Evolutionary conservation across 306 rosid genomes (phyloP), one percentile per base, ranked within the genome.

Genomic region (Fragaria iinumae): DNA sequence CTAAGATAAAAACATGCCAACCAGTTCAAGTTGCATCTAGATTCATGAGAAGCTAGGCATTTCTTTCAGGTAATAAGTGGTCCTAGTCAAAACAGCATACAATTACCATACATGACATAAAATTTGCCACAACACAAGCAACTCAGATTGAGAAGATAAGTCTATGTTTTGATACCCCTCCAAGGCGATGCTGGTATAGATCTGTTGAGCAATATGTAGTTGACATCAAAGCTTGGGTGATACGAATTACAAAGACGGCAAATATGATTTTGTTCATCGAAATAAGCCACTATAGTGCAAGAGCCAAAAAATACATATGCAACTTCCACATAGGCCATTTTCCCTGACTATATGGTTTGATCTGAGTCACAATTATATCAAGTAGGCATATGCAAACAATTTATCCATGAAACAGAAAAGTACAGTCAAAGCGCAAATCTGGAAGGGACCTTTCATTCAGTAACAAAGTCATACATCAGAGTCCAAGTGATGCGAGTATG

Each of bases 201-300:
- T 94, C 93, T 79, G 89, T 90, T 85, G 92, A 85, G 75, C 90
- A 84, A 73, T 92, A 84, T 39, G 97, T 93, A 41, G 90, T 94
- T 79, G 95, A 94, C 98, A 94, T 92, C 92, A 94, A 83, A 73
- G 81, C 72, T 86, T 67, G 96, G 98, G 87, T 92, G 75, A 50
- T 88, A 92, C 38, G 98, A 94, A 64, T 76, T 85, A 87, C 90
- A 94, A 79, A 94, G 93, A 67, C 97, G 88, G 95, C 90, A 84
- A 83, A 25, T 11, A 53, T 13, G 25, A 21, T n/a, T n/a, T 36
- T 73, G n/a, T 38, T 27, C 47, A 59, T 14, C 0, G 1, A 74
- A 70, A 44, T 52, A 11, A 74, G 8, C 76, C 36, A 9, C 52
- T 14, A 36, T 38, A 25, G 47, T 18, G 16, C 11, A 39, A n/a